A percentile compares a stretch with the other conserved stretches of the same genome.
phyloP scores from a whole-genome alignment of 2,329 filamentous ascomycete genomes.

The Colletotrichum simmondsii region DNA sequence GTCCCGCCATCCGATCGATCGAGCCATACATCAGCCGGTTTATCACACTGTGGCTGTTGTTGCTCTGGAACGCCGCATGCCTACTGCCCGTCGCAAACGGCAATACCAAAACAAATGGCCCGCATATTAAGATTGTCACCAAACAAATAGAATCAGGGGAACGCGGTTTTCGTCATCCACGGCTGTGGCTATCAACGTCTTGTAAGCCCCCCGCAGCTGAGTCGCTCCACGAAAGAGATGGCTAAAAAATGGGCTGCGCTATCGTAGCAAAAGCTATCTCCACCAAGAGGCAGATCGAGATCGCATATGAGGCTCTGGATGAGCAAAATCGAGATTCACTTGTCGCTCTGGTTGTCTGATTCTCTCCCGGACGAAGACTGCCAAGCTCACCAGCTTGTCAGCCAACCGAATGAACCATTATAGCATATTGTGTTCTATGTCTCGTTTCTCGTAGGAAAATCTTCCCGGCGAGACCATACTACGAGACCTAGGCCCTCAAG shows the following conservation, averaged over 20 bases:
- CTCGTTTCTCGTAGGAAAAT: background rate
- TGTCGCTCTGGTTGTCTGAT: background rate
- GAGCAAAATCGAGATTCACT: background rate
- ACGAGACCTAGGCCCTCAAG: background rate
- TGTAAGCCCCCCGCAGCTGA: background rate
- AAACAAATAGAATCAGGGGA: conserved; percentile 31
- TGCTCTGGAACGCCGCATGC: conserved; percentile 29
- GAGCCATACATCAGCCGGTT: conserved; percentile 14
- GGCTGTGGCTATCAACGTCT: background rate
- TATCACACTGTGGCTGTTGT: conserved; percentile 24
- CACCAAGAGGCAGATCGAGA: conserved; percentile 19
- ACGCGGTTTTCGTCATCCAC: conserved; percentile 28
- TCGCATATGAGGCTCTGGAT: background rate
- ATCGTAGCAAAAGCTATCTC: background rate
- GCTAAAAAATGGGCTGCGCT: conserved; percentile 3
- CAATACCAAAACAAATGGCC: conserved; percentile 27
- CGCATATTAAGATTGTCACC: conserved; percentile 25
- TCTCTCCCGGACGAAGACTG: background rate
- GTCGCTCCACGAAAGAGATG: background rate
- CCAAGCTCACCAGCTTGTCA: background rate
- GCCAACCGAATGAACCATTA: background rate
- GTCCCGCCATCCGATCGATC: conserved; percentile 16
- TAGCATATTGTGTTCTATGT: background rate
- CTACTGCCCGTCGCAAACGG: conserved; percentile 14
- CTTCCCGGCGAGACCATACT: background rate